Conservation (phyloP, 2,329 filamentous ascomycete genomes). For the Acrocalymma vagum region DNA sequence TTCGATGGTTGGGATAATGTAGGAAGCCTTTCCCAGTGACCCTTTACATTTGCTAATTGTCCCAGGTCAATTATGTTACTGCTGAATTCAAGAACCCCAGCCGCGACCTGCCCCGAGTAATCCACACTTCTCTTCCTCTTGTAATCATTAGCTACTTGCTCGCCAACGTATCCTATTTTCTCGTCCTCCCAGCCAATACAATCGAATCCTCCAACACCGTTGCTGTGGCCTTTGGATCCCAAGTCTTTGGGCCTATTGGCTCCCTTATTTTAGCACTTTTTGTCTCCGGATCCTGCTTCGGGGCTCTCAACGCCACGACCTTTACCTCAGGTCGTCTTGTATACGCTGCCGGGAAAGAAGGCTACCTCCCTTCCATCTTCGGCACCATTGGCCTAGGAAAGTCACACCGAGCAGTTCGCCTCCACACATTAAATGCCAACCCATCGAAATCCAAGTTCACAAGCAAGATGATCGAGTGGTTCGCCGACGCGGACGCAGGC, state of each 20-base stretch:
- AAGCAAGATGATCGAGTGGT: constrained; percentile 33
- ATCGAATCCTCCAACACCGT: constrained; percentile 93
- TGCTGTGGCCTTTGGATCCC: constrained; percentile 90
- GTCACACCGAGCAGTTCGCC: constrained; percentile 44
- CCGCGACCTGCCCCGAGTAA: constrained; percentile 89
- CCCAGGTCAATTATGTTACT: constrained; percentile 93
- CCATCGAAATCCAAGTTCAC: constrained; percentile 29
- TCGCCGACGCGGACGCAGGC: constrained; percentile 72
- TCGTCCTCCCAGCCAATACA: constrained; percentile 81
- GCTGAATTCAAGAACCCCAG: constrained; percentile 94
- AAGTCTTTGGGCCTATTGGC: constrained; percentile 87
- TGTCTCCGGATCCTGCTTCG: constrained; percentile 91
- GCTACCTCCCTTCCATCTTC: constrained; percentile 86
- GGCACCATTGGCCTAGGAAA: constrained; percentile 78
- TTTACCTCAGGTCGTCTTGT: constrained; percentile 93
- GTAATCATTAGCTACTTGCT: constrained; percentile 91
- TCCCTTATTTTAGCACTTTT: constrained; percentile 86
- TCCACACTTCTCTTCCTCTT: constrained; percentile 94
- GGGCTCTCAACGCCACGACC: constrained; percentile 90
- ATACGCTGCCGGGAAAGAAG: constrained; percentile 94
- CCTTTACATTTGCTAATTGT: constrained; percentile 13
- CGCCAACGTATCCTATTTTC: constrained; percentile 92
- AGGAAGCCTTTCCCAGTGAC: constrained; percentile 48
- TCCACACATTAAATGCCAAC: constrained; percentile 34
- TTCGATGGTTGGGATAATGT: constrained; percentile 99